Base-by-base conservation (phyloP, 768 basidiomycete genomes). In the Candolleomyces efflorescens region DNA sequence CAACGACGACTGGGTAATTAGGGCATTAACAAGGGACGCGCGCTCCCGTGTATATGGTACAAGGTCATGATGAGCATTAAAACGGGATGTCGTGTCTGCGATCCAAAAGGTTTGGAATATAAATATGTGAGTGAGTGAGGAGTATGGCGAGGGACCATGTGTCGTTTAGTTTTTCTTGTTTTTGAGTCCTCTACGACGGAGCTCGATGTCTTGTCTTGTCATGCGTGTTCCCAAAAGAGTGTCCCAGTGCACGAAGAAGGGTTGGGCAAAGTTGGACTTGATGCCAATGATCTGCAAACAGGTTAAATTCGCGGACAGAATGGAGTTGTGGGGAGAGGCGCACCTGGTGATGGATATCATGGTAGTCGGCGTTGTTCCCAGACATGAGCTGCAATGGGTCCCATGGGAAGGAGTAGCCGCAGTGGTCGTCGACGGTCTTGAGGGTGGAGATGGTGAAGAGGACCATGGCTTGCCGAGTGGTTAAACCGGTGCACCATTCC, bases 231-330 rank as follows among this genome's bases (percentile, higher is more conserved):
- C 89, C 54, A 97, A 78, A 23, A 97, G 67, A 9, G 72, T 72
- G 68, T 98, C 95, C 94, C 94, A 98, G 65, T 96, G 94, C 45
- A 95, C 77, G 71, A 95, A 99, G 78, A 94, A 98, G 0, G 95
- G 95, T 67, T 98, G 95, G 1, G 90, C 81, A 68, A 94, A 99
- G 68, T 99, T 99, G 44, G 86, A 89, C 73, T 98, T 98, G 75
- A 97, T 92, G 3, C 96, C 96, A 60, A 90, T 82, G 36, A 77
- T 68, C 85, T 87, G 56, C 5, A 41, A 50, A 46, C 20, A 23
- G 13, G 45, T 60, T 52, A 60, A 45, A 44, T 53, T n/a, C 37
- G 22, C 15, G 26, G 50, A 46, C 23, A 51, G 44, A 20, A 38
- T 24, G 13, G 45, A 32, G 52, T 53, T n/a, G 47, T 5, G n/a